Conservation (phyloP, 768 basidiomycete genomes). For the Phylloporus sp. region DNA sequence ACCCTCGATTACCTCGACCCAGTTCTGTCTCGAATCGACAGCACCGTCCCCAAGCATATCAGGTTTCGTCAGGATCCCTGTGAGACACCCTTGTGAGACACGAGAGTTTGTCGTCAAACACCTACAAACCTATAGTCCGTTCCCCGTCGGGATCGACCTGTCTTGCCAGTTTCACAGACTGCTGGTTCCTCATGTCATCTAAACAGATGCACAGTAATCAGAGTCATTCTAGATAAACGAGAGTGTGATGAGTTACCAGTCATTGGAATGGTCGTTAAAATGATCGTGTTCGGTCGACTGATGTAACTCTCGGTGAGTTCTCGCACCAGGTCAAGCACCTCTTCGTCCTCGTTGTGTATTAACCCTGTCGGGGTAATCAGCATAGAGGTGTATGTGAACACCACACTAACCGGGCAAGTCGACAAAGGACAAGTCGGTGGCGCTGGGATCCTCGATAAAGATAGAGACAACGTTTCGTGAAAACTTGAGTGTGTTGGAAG, state of each 20-base stretch:
- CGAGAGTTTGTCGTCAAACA: neutral
- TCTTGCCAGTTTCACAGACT: slow-evolving; percentile 49
- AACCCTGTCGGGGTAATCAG: slow-evolving; percentile 37
- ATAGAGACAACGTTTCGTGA: slow-evolving; percentile 49
- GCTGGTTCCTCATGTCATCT: slow-evolving; percentile 70
- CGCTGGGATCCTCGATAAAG: slow-evolving; percentile 39
- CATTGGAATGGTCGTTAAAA: slow-evolving; percentile 64
- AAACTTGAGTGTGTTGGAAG: slow-evolving; percentile 32
- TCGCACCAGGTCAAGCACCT: slow-evolving; percentile 42
- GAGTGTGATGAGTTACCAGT: slow-evolving; percentile 37
- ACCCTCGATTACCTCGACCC: slow-evolving; percentile 52
- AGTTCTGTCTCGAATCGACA: slow-evolving; percentile 35
- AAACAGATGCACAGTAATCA: neutral
- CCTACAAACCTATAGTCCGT: slow-evolving; percentile 54
- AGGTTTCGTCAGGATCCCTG: slow-evolving; percentile 69
- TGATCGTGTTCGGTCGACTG: slow-evolving; percentile 46
- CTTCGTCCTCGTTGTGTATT: slow-evolving; percentile 48
- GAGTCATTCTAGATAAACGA: neutral
- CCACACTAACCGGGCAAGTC: slow-evolving; percentile 46
- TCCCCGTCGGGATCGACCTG: slow-evolving; percentile 48
- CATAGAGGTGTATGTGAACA: neutral
- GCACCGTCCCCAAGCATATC: slow-evolving; percentile 48
- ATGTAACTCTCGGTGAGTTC: slow-evolving; percentile 47
- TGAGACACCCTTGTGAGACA: neutral
- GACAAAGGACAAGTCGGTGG: slow-evolving; percentile 48